These are phyloP conservation scores for Botrytis fragariae DNA, from an alignment of 2,329 filamentous ascomycete species.

Conservation along the genomic window DNA sequence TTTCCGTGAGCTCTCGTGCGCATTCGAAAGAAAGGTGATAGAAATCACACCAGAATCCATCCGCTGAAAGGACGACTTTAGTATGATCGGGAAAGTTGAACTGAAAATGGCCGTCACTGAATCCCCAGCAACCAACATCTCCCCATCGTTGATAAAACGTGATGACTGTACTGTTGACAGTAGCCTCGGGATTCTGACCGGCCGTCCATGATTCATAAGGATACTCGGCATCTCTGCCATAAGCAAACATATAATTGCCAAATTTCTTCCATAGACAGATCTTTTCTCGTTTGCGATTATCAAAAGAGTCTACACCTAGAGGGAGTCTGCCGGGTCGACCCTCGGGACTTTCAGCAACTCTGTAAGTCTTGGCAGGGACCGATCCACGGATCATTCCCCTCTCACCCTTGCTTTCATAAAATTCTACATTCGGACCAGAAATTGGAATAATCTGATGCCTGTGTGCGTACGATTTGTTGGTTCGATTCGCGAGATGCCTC, in stretches of 20 bases:
- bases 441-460: slow-evolving; percentile 63
- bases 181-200: slow-evolving; percentile 15
- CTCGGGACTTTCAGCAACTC: slow-evolving; percentile 54
- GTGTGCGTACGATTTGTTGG: slow-evolving; percentile 55
- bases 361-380: slow-evolving; percentile 62
- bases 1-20: slow-evolving; percentile 60
- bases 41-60: slow-evolving; percentile 74
- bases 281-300: slow-evolving; percentile 63
- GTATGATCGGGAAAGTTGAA: slow-evolving; percentile 90
- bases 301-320: slow-evolving; percentile 61
- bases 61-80: slow-evolving; percentile 73
- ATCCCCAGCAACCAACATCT: slow-evolving; percentile 78
- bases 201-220: slow-evolving; percentile 47
- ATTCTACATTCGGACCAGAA: slow-evolving; percentile 60
- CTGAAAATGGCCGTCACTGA: slow-evolving; percentile 76
- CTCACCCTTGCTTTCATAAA: slow-evolving; percentile 70
- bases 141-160: slow-evolving; percentile 81
- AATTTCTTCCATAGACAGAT: slow-evolving; percentile 71
- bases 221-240: slow-evolving; percentile 66
- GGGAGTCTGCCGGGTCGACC: slow-evolving; percentile 60
- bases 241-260: slow-evolving; percentile 71
- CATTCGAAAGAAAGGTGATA: slow-evolving; percentile 73
- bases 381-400: slow-evolving; percentile 61
- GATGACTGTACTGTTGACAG: slow-evolving; percentile 53
- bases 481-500: slow-evolving; percentile 62